Base-by-base conservation (phyloP, 345 rosid species). In the Linum usitatissimum region DNA sequence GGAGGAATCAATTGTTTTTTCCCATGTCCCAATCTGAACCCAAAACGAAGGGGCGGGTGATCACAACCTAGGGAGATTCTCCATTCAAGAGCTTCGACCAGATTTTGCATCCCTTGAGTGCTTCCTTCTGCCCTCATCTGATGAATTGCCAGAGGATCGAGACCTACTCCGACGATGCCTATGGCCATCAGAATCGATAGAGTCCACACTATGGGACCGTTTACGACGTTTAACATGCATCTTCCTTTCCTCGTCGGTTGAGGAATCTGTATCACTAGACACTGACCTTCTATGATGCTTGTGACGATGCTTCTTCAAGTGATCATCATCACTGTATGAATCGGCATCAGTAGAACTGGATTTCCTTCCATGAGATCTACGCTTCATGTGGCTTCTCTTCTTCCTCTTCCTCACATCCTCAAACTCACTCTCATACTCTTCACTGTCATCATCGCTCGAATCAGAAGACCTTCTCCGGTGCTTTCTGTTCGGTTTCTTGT, bases 341-440 rank as follows among this genome's bases (percentile, higher is more conserved):
- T 68, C 78, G 17, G 68, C 71, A 39, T 57, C 67, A 49, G 39
- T 56, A 45, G 82, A 81, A 62, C 65, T 74, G 58, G 75, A 69
- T 60, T 76, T 69, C 15, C 70, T 79, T 63, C 77, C 60, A 20
- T 70, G 73, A 66, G 60, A 79, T 77, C 79, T 76, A 64, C 62
- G 72, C 69, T 72, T 80, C 55, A 66, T 71, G 60, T 70, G 80
- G 62, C 70, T 78, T 68, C 72, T 77, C 73, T 55, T 79, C 75
- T 70, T 81, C 73, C 71, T 70, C 73, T 64, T 82, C 67, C 53
- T 76, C 55, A 78, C 90, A 58, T 80, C 84, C 59, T 79, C 89
- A 45, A 72, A 74, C 9, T 68, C 74, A 48, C 79, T 77, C 20
- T 71, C 78, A 66, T 62, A 76, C 36, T 70, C 83, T 63, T 76